A percentile compares a stretch with the other conserved stretches of the same genome.
Conservation (phyloP, 352 stramenopile genomes). For the Phytophthora brassicae region DNA sequence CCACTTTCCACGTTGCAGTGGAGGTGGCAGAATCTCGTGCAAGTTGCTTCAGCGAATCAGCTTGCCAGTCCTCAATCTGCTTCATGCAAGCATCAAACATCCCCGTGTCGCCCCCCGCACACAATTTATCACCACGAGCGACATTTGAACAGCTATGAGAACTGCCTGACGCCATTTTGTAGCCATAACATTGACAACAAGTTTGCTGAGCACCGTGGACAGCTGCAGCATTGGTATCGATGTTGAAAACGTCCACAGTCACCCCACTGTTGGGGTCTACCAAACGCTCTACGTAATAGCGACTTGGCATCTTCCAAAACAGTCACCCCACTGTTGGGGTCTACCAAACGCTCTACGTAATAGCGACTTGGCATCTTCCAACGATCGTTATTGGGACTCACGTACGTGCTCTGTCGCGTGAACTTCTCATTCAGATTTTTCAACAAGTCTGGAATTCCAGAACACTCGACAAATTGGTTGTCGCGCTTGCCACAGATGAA, state of each 20-base stretch:
- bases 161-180: conserved; percentile 56
- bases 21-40: conserved; percentile 49
- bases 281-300: conserved; percentile 68
- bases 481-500: conserved; percentile 77
- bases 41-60: conserved; percentile 62
- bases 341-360: conserved; percentile 54
- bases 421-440: conserved; percentile 74
- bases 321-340: conserved; percentile 22
- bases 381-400: conserved; percentile 64
- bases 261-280: conserved; percentile 31
- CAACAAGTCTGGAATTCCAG: conserved; percentile 54
- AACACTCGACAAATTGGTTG: conserved; percentile 64
- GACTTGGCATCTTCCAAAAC: conserved; percentile 62
- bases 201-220: conserved; percentile 65
- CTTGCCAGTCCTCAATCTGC: conserved; percentile 59
- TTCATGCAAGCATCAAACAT: conserved; percentile 66
- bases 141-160: conserved; percentile 45
- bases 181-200: conserved; percentile 82
- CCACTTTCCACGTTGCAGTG: conserved; percentile 68
- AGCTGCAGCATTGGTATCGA: conserved; percentile 62
- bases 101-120: conserved; percentile 48
- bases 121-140: conserved; percentile 49
- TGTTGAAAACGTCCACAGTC: conserved; percentile 71
- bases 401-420: conserved; percentile 53
- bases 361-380: conserved; percentile 71